Conservation (phyloP, 345 rosid genomes). For the Corymbia maculata region DNA sequence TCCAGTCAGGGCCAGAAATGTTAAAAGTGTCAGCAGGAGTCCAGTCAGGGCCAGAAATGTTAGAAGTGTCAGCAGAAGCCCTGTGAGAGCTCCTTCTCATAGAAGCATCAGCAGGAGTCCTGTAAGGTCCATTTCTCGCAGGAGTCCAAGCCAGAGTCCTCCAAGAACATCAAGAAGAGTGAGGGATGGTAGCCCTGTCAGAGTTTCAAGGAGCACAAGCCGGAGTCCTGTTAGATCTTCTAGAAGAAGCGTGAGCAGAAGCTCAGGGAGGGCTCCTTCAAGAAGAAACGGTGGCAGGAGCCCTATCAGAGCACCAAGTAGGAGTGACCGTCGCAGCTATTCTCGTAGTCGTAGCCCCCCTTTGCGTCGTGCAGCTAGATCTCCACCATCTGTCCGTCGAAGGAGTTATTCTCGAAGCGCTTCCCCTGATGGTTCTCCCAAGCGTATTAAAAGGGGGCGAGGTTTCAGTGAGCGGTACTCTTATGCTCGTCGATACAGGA, state of each 20-base stretch:
- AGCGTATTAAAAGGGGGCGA: constrained; percentile 86
- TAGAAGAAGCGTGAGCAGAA: constrained; percentile 47
- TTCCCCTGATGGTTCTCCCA: constrained; percentile 71
- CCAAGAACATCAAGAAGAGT: constrained; percentile 3
- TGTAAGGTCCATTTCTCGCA: constrained; percentile 13
- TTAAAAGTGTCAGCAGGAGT: constrained; percentile 41
- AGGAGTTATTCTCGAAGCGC: constrained; percentile 79
- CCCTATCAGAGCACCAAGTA: constrained; percentile 28
- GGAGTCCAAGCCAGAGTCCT: constrained; percentile 31
- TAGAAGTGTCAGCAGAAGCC: constrained; percentile 25
- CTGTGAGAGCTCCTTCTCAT: constrained; percentile 20
- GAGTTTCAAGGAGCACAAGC: neutral
- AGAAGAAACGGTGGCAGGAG: constrained; percentile 6
- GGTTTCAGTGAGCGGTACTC: constrained; percentile 89
- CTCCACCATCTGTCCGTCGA: constrained; percentile 47
- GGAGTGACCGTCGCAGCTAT: constrained; percentile 41
- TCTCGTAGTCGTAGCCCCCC: constrained; percentile 55
- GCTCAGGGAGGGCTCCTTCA: constrained; percentile 11
- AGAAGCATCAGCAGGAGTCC: constrained; percentile 55
- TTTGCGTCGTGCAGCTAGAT: constrained; percentile 36
- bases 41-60: constrained; percentile 27
- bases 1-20: constrained; percentile 21
- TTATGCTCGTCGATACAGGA: constrained; percentile 80
- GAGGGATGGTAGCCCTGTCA: neutral
- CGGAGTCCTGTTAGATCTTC: constrained; percentile 6